Evolutionary conservation across 108 stramenopile genomes (phyloP), one percentile per base, ranked within the genome.

Genomic region (Cyclotella kingstonii): DNA sequence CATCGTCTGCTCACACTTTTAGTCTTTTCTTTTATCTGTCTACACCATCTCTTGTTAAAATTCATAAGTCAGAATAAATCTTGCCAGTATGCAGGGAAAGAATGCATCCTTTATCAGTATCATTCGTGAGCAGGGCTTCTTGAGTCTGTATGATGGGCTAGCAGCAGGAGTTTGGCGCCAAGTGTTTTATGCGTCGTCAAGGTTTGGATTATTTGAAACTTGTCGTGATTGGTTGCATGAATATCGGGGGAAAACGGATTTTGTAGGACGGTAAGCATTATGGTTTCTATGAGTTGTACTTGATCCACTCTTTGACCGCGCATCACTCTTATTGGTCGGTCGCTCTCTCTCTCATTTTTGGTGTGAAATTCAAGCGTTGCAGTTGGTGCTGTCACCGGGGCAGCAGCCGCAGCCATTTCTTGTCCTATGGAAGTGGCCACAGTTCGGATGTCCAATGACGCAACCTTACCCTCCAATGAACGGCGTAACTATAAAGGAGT

Each of bases 351-450:
- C n/a, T n/a, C n/a, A n/a, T n/a, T n/a, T n/a, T n/a, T n/a, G n/a
- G n/a, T n/a, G n/a, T n/a, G n/a, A n/a, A n/a, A n/a, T n/a, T n/a
- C n/a, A n/a, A 90, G 89, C 69, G 85, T 94, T 33, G 77, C 60
- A 7, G 85, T 89, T 11, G 93, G 93, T 40, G 90, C 84, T 23
- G 67, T 78, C 5, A 85, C 93, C 7, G 95, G 95, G 26, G 95
- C 89, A 46, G 79, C 90, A 40, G 95, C 95, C 7, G 95, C 95
- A 22, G 85, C 86, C 45, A 78, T 96, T 42, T 84, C 85, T 17
- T 96, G 95, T 62, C 95, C 95, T 28, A 89, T 89, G 85, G 95
- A 96, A 79, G 95, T 96, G 15, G 86, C 85, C n/a, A 84, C 90
- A 6, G 90, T 96, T 4, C 84, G 95, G 17, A 87, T 94, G 86